phyloP scores from a whole-genome alignment of 2,329 filamentous ascomycete genomes.

The Talaromyces sp. region DNA sequence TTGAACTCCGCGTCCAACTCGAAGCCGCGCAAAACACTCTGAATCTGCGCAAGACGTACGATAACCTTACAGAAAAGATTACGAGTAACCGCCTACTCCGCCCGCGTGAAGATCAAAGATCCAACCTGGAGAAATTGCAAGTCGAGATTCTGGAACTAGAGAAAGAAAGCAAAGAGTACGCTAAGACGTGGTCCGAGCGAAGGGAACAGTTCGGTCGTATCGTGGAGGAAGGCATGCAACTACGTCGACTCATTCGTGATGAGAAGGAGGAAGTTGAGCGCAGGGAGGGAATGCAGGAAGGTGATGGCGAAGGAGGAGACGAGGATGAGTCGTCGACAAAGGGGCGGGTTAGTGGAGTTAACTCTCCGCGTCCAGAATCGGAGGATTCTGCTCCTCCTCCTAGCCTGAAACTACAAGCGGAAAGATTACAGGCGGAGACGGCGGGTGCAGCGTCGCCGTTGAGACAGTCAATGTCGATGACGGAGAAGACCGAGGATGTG shows the following conservation, averaged over 20 bases:
- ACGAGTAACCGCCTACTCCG: conserved; percentile 74
- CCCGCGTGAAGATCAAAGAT: conserved; percentile 77
- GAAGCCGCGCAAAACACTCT: conserved; percentile 73
- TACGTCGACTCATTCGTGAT: conserved; percentile 81
- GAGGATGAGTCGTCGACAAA: conserved; percentile 42
- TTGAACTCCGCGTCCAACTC: conserved; percentile 68
- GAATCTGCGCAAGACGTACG: conserved; percentile 76
- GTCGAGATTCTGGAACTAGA: conserved; percentile 85
- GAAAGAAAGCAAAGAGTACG: conserved; percentile 77
- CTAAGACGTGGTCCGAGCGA: conserved; percentile 77
- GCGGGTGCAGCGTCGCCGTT: conserved; percentile 36
- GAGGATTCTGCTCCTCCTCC: conserved; percentile 27
- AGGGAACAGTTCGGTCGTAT: conserved; percentile 83
- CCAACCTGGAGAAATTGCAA: conserved; percentile 74
- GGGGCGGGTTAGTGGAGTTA: conserved; percentile 46
- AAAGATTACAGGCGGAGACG: conserved; percentile 29
- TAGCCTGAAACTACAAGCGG: conserved; percentile 27
- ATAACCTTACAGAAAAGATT: conserved; percentile 83
- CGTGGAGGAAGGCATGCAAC: conserved; percentile 83
- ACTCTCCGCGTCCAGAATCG: conserved; percentile 50
- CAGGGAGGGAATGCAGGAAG: conserved; percentile 72
- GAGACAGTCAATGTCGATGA: conserved; percentile 33
- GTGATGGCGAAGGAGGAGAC: conserved; percentile 55
- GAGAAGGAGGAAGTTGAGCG: conserved; percentile 94
- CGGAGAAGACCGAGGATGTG: conserved; percentile 53